Evolutionary conservation across 805 yeast genomes (phyloP).

Genomic region (Ogataea haglerorum): DNA sequence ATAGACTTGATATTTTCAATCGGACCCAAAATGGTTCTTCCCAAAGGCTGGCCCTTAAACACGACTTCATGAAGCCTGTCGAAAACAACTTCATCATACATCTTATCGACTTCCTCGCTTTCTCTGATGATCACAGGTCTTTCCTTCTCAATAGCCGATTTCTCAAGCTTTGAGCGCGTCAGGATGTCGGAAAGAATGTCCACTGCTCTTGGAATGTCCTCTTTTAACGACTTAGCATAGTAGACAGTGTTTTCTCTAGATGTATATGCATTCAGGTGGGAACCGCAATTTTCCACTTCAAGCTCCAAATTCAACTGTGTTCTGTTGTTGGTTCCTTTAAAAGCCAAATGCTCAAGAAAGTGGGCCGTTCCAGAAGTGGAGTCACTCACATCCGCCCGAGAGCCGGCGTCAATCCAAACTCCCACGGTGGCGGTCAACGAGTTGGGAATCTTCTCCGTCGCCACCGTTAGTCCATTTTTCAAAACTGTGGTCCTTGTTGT

Average conservation of each 20-base stretch:
- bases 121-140: conserved; percentile 95
- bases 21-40: conserved; percentile 96
- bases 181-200: conserved; percentile 87
- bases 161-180: conserved; percentile 79
- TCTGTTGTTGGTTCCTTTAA: conserved; percentile 86
- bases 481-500: conserved; percentile 66
- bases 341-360: conserved; percentile 92
- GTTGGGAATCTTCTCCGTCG: conserved; percentile 82
- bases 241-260: conserved; percentile 97
- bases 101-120: conserved; percentile 95
- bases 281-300: conserved; percentile 94
- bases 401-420: conserved; percentile 98
- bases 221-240: conserved; percentile 81
- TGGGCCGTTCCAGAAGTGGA: conserved; percentile 93
- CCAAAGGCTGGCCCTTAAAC: conserved; percentile 86
- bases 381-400: conserved; percentile 85
- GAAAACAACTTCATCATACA: conserved; percentile 97
- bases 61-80: conserved; percentile 95
- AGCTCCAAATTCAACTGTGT: conserved; percentile 80
- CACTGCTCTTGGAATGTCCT: conserved; percentile 80
- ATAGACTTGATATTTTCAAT: conserved; percentile 81
- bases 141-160: conserved; percentile 87
- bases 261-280: conserved; percentile 97
- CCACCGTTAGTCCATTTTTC: conserved; percentile 92
- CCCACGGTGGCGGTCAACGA: conserved; percentile 96